phyloP scores from a whole-genome alignment of 441 rosid species.

The Syzygium malaccense region DNA sequence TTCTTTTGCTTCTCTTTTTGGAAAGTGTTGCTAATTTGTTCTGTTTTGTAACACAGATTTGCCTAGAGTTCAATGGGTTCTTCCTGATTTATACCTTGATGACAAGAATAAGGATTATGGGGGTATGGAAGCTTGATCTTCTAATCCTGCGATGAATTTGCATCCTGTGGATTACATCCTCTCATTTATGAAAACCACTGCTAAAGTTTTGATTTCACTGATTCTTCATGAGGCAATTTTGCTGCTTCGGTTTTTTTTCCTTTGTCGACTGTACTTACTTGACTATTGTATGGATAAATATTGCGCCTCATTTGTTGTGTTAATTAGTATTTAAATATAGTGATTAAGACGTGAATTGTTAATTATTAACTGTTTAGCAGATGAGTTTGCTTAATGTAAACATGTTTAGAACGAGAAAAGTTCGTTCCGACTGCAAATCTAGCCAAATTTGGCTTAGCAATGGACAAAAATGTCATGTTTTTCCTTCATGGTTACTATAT shows the following conservation, averaged over 20 bases:
- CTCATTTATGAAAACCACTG: background rate
- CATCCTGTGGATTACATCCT: background rate
- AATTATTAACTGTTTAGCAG: background rate
- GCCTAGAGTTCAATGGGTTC: slow-evolving; percentile 75
- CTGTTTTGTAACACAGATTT: slow-evolving; percentile 32
- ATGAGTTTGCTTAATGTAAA: background rate
- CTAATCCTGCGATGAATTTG: no score
- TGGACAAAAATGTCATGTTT: background rate
- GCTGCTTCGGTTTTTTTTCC: background rate
- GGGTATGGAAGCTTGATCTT: slow-evolving; percentile 26
- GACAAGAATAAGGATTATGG: slow-evolving; percentile 74
- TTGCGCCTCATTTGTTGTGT: background rate
- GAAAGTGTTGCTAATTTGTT: background rate
- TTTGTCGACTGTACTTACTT: background rate
- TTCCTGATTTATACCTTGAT: slow-evolving; percentile 82
- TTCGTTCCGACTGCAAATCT: background rate
- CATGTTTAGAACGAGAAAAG: background rate
- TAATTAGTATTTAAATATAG: no score
- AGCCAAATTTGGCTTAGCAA: background rate
- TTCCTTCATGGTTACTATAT: background rate
- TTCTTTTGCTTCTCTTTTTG: background rate
- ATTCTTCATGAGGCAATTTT: background rate
- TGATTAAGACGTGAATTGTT: no score
- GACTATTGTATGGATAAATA: no score
- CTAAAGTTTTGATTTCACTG: background rate